A percentile compares a stretch with the other conserved stretches of the same genome.
Conservation (phyloP, 73 alveolate species). For the Loxodes magnus region DNA sequence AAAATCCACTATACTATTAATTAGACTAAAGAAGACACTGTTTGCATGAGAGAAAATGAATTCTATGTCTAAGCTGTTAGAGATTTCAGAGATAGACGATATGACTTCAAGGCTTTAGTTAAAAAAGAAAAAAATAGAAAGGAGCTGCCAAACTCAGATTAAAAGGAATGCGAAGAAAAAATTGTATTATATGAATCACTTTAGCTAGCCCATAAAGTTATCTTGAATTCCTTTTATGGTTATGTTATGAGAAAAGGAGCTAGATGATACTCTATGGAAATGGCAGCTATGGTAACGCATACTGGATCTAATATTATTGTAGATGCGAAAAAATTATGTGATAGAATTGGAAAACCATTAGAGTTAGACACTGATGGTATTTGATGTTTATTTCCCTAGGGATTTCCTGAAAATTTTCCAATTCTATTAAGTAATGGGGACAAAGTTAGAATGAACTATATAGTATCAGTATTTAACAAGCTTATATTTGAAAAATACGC, state of each 20-base stretch:
- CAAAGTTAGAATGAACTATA: constrained; percentile 79
- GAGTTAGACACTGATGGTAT: constrained; percentile 99
- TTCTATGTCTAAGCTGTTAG: constrained; percentile 99
- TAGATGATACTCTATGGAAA: constrained; percentile 99
- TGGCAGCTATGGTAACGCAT: constrained; percentile 99
- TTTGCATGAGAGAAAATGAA: constrained; percentile 99
- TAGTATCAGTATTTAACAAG: constrained; percentile 92
- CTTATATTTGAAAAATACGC: constrained; percentile 92
- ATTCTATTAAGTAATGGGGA: constrained; percentile 68
- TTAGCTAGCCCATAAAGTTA: constrained; percentile 96
- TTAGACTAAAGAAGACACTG: constrained; percentile 80
- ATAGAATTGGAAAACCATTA: constrained; percentile 97
- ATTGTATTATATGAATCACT: background rate
- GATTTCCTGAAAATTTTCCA: constrained; percentile 95
- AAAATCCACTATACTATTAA: constrained; percentile 60
- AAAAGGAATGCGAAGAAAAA: constrained; percentile 13
- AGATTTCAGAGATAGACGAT: constrained; percentile 98
- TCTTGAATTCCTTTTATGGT: constrained; percentile 98
- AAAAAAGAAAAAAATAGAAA: constrained; percentile 78
- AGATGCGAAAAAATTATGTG: constrained; percentile 90
- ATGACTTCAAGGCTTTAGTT: constrained; percentile 94
- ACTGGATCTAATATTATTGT: constrained; percentile 97
- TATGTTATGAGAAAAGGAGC: constrained; percentile 99
- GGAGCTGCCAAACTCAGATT: constrained; percentile 38
- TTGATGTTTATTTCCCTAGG: constrained; percentile 98